These are phyloP conservation scores for Pezicula neosporulosa DNA, from an alignment of 2,329 filamentous ascomycete species.

Conservation along the genomic window DNA sequence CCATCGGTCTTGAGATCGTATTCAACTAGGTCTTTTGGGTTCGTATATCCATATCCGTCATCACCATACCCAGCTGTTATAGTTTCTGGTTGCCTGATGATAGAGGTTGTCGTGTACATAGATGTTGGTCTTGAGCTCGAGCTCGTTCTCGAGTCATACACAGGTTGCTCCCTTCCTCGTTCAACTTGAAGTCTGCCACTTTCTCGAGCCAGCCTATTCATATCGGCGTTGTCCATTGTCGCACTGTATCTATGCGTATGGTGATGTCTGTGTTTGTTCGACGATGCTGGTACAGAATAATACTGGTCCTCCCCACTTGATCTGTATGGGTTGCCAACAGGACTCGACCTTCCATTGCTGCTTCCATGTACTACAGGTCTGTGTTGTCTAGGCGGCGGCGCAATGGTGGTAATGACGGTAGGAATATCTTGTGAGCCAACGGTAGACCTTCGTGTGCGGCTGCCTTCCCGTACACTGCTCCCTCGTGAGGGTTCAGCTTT, in stretches of 20 bases:
- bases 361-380: slow-evolving; percentile 23
- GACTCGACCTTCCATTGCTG: slow-evolving; percentile 39
- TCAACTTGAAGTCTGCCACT: slow-evolving; percentile 14
- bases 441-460: slow-evolving; percentile 44
- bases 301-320: slow-evolving; percentile 47
- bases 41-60: slow-evolving; percentile 62
- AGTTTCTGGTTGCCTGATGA: slow-evolving; percentile 36
- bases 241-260: slow-evolving; percentile 41
- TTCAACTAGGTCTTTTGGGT: slow-evolving; percentile 55
- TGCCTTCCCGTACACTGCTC: slow-evolving; percentile 44
- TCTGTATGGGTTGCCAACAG: slow-evolving; percentile 49
- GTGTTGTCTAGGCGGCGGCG: slow-evolving; percentile 41
- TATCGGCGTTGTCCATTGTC: slow-evolving; percentile 48
- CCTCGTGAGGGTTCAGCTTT: slow-evolving; percentile 48
- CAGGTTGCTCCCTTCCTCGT: slow-evolving; percentile 16
- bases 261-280: slow-evolving; percentile 38
- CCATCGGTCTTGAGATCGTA: slow-evolving; percentile 55
- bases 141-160: slow-evolving; percentile 16
- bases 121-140: slow-evolving; percentile 17
- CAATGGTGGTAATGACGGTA: slow-evolving; percentile 48
- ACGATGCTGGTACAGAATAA: slow-evolving; percentile 56
- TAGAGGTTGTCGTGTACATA: slow-evolving; percentile 4
- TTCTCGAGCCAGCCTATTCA: slow-evolving; percentile 18
- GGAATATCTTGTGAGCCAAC: slow-evolving; percentile 47
- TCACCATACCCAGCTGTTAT: slow-evolving; percentile 50